A percentile compares a stretch with the other conserved stretches of the same genome.
Evolutionary conservation across 768 basidiomycete species (phyloP).

Genomic region (Serendipita indica): DNA sequence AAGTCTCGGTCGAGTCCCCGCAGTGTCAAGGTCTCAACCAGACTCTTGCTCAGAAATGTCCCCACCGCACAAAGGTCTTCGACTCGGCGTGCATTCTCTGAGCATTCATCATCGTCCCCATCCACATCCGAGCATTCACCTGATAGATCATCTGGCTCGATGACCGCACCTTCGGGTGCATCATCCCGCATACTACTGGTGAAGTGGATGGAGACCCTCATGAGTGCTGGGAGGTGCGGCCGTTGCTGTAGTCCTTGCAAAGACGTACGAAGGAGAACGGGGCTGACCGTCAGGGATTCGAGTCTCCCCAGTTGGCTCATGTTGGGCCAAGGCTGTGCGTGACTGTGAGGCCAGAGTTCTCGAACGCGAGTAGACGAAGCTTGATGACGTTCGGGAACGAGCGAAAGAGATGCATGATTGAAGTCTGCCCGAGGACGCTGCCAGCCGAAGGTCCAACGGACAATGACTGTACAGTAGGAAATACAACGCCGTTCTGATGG

Average conservation of each 20-base stretch:
- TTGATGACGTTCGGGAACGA: not conserved
- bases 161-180: too few relatives aligned
- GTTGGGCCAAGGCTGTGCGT: not conserved
- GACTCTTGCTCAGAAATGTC: not conserved
- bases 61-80: constrained; percentile 3
- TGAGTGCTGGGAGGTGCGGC: constrained; percentile 7
- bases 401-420: not conserved
- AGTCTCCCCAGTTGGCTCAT: not conserved
- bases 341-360: not conserved
- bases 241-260: not conserved
- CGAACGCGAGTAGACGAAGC: constrained; percentile 6
- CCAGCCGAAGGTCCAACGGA: not conserved
- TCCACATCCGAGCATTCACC: too few relatives aligned
- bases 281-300: not conserved
- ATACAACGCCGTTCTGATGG: not conserved
- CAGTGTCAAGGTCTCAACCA: not conserved
- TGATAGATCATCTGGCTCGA: too few relatives aligned
- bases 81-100: not conserved
- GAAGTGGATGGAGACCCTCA: constrained; percentile 9
- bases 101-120: not conserved
- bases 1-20: constrained; percentile 2
- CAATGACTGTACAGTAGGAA: not conserved
- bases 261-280: not conserved
- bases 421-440: not conserved
- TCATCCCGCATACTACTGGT: not conserved